phyloP scores from a whole-genome alignment of 1,284 basidiomycete species.

The Cutaneotrichosporon daszewskae region DNA sequence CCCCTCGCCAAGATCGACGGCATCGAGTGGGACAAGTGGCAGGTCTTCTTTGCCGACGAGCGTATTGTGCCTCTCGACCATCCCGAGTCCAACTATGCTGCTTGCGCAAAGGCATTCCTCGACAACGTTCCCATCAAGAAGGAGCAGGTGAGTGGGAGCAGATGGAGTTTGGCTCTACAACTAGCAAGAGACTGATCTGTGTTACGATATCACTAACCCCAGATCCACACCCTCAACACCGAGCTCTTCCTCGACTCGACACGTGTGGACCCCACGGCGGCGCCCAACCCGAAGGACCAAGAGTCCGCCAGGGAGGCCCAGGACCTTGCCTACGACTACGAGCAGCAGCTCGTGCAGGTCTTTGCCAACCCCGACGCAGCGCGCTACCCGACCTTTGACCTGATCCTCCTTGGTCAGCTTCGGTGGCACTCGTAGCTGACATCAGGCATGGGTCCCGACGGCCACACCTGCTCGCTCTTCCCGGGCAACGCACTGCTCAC shows the following conservation, averaged over 20 bases:
- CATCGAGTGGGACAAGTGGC: conserved; percentile 94
- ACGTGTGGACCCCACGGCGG: conserved; percentile 41
- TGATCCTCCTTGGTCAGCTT: conserved; percentile 92
- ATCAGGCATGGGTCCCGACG: conserved; percentile 89
- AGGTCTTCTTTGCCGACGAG: conserved; percentile 95
- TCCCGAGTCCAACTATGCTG: conserved; percentile 81
- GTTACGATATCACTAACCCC: no score
- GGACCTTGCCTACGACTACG: conserved; percentile 85
- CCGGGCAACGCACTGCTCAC: conserved; percentile 78
- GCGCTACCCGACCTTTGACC: conserved; percentile 89
- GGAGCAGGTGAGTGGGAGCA: no score
- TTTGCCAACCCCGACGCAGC: conserved; percentile 87
- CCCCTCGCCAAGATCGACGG: conserved; percentile 63
- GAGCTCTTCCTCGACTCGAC: conserved; percentile 54
- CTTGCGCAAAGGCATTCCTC: conserved; percentile 73
- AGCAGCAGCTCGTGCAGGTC: conserved; percentile 82
- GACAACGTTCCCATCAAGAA: conserved; percentile 68
- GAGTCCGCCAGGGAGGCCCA: conserved; percentile 56
- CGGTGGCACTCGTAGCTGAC: no score
- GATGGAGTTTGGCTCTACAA: no score
- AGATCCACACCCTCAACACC: conserved; percentile 82
- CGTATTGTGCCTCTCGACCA: conserved; percentile 87
- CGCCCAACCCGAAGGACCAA: conserved; percentile 35
- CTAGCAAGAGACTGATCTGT: no score
- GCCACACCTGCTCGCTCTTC: conserved; percentile 96